These are phyloP conservation scores for Umbelopsis sp. DNA, from an alignment of 371 early-diverging fungal species.

Conservation along the genomic window DNA sequence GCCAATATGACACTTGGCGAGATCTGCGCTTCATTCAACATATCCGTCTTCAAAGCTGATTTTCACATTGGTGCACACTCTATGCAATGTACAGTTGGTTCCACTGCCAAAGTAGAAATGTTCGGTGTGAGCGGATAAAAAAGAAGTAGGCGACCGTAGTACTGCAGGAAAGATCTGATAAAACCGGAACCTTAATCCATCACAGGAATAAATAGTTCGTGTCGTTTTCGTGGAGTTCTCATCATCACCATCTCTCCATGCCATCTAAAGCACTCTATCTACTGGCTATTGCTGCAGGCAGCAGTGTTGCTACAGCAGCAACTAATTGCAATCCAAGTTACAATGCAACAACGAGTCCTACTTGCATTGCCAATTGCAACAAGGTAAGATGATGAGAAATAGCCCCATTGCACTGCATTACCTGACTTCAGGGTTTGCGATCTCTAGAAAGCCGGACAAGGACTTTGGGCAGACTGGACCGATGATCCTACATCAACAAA, in stretches of 20 bases:
- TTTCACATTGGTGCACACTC: no score
- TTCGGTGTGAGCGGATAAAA: neutral
- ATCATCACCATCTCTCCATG: neutral
- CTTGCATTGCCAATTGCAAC: constrained; percentile 31
- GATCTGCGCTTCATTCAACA: no score
- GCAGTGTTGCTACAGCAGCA: constrained; percentile 24
- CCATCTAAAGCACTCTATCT: neutral
- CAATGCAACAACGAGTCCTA: constrained; percentile 24
- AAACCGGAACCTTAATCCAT: neutral
- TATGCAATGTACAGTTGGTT: neutral
- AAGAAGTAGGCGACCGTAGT: neutral
- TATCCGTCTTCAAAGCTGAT: no score
- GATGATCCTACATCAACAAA: constrained; percentile 37
- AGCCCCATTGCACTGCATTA: no score
- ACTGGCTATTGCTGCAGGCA: neutral
- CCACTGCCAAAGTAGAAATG: neutral
- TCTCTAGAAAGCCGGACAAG: constrained; percentile 30
- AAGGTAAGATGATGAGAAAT: constrained; percentile 16
- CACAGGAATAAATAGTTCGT: neutral
- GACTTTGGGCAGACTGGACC: constrained; percentile 30
- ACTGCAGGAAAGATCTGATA: neutral
- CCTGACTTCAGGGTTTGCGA: no score
- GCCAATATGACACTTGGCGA: no score
- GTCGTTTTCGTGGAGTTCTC: neutral
- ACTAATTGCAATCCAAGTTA: constrained; percentile 34